Base-by-base conservation (phyloP, 306 rosid genomes). In the Herpetospermum pedunculosum region DNA sequence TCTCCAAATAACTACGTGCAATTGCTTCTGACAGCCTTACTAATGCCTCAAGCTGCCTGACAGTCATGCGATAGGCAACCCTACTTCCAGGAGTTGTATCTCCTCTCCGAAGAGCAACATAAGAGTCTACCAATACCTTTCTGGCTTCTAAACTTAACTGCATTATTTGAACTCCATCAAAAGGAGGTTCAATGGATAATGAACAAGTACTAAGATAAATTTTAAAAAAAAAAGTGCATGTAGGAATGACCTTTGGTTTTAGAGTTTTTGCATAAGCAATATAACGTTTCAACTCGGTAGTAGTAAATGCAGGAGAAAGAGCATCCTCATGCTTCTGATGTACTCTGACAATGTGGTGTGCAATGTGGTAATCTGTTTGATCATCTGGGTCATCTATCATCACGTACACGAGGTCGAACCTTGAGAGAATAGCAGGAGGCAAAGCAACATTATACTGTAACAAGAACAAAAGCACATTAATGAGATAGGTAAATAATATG, bases 341-440 rank as follows among this genome's bases (percentile, higher is more conserved):
- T 44, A 91, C 96, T 83, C 92, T 82, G 16, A 94, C 99, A 30
- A 94, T 94, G 76, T 91, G 97, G 75, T 92, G 94, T 67, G 99
- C 99, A 80, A 94, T 91, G 87, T 91, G 95, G 82, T 91, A 91
- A 77, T 94, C 99, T 47, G 92, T 89, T 75, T 83, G 83, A 79
- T 94, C 99, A 21, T 94, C 96, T 59, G 99, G 99, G 77, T 94
- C 99, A 78, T 91, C 99, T 63, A 94, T 94, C 99, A 91, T 94
- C 68, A 94, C 96, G 76, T 94, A 94, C 53, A 94, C 96, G 53
- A 94, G 96, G 83, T 94, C 99, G 75, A 94, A 94, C 88, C 99
- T 91, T 59, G 99, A 94, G 37, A 94, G 90, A 83, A 94, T 94
- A 75, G 99, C 97, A 44, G 99, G 99, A 77, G 99, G 99, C 83